Evolutionary conservation across 73 alveolate genomes (phyloP).

Genomic region (Diophrys sp.): DNA sequence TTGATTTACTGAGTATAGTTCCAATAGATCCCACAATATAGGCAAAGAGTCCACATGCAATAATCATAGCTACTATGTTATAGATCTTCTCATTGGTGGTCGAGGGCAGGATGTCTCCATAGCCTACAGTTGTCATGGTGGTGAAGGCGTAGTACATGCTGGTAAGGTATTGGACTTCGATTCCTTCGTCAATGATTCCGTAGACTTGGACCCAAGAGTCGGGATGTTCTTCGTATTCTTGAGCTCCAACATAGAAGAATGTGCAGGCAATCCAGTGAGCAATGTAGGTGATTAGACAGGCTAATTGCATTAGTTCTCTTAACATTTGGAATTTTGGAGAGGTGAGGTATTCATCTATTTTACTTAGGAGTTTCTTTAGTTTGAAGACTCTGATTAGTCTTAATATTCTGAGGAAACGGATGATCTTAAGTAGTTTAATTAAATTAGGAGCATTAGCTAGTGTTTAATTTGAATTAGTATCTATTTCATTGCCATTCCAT

Average conservation of each 20-base stretch:
- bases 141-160: constrained; percentile 73
- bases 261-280: constrained; percentile 73
- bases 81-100: constrained; percentile 68
- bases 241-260: constrained; percentile 49
- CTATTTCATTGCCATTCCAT: neutral
- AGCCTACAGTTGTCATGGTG: constrained; percentile 89
- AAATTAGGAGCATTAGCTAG: constrained; percentile 44
- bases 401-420: constrained; percentile 68
- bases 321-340: constrained; percentile 21
- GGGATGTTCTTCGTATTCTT: constrained; percentile 20
- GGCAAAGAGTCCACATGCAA: constrained; percentile 81
- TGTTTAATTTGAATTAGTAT: neutral
- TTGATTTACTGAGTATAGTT: constrained; percentile 60
- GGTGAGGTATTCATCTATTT: constrained; percentile 15
- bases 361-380: constrained; percentile 34
- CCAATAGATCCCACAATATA: constrained; percentile 81
- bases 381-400: constrained; percentile 65
- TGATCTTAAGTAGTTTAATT: constrained; percentile 54
- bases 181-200: constrained; percentile 14
- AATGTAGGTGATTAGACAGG: constrained; percentile 22
- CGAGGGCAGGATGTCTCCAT: constrained; percentile 86
- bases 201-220: constrained; percentile 48
- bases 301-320: constrained; percentile 10
- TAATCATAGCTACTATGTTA: constrained; percentile 65
- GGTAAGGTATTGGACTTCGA: constrained; percentile 47